Evolutionary conservation across 768 basidiomycete genomes (phyloP), one percentile per base, ranked within the genome.

Genomic region (Mycena latifolia): DNA sequence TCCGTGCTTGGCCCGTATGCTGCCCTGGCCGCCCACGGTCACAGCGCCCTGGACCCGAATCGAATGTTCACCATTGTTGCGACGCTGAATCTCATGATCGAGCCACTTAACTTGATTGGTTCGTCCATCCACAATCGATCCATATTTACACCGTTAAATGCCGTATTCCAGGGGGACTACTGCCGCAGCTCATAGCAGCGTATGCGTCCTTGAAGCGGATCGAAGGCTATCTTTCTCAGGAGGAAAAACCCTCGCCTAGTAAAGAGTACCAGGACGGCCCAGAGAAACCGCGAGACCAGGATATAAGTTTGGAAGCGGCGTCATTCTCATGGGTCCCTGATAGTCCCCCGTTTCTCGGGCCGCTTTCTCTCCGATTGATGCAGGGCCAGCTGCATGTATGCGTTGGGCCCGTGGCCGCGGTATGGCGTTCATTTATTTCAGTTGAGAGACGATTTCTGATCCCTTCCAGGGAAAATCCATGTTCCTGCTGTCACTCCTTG

Each of bases 161-260:
- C n/a, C n/a, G n/a, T n/a, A n/a, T n/a, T n/a, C n/a, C n/a, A 46
- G 25, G 45, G 45, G 45, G 45, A 10, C 4, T 46, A 4, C 3
- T 46, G 11, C 45, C 45, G 24, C 45, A 46, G 45, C 45, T 46
- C 24, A 20, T 46, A 51, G 72, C 89, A 50, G 48, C 48, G 18
- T 50, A 50, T 29, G 48, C 48, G 18, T 50, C 48, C 28, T 8
- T 29, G 20, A 50, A 50, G 17, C 48, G 48, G 25, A 50, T 50
- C 17, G 27, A 50, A 50, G 45, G 25, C 45, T 46, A 46, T 46
- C 45, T 50, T 50, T 50, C 48, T 17, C 48, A 27, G 9, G 15
- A 28, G 29, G 48, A 46, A 46, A 46, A 46, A 15, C 15, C 24
- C 6, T 5, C 17, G 4, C 18, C 28, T 27, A n/a, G n/a, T n/a